Percentiles rank a stretch among this genome's conserved stretches.
phyloP scores from a whole-genome alignment of 768 basidiomycete species.

The Hygrophoropsis aurantiaca region DNA sequence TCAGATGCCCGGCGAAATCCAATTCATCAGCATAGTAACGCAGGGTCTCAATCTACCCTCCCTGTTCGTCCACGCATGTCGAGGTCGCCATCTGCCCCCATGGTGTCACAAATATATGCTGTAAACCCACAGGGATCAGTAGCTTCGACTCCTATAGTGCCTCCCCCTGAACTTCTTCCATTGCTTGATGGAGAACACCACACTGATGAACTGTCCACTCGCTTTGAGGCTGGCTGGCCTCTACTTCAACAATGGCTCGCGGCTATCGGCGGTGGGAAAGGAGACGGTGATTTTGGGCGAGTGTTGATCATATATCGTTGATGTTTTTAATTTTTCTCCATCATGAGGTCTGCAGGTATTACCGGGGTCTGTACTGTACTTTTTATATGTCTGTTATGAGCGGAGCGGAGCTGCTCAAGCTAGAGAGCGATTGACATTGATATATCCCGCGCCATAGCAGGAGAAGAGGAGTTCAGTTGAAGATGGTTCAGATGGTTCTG shows the following conservation, averaged over 20 bases:
- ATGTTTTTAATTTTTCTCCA: conserved; percentile 10
- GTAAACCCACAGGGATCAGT: conserved; percentile 23
- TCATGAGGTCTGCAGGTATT: too few species aligned
- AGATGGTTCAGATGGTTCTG: conserved; percentile 49
- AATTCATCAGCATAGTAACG: conserved; percentile 13
- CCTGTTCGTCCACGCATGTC: conserved; percentile 49
- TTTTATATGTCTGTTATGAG: too few species aligned
- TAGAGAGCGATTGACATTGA: conserved; percentile 82
- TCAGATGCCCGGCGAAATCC: conserved; percentile 29
- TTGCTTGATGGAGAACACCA: conserved; percentile 89
- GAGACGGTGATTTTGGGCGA: conserved; percentile 68
- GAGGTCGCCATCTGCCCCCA: conserved; percentile 59
- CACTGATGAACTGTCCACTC: conserved; percentile 85
- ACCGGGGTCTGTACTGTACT: too few species aligned
- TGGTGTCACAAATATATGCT: conserved; percentile 32
- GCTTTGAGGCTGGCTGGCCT: conserved; percentile 83
- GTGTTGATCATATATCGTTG: conserved; percentile 80
- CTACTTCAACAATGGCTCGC: conserved; percentile 72
- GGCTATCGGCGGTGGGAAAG: conserved; percentile 57
- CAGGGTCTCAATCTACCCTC: conserved; percentile 18
- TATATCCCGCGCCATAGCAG: conserved; percentile 90
- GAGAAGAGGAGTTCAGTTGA: conserved; percentile 73
- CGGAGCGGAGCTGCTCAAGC: conserved; percentile 35
- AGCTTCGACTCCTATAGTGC: conserved; percentile 18
- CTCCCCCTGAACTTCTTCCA: conserved; percentile 54